Percentiles rank a stretch among this genome's conserved stretches.
phyloP scores from a whole-genome alignment of 179 eudicot genomes.

The Heliamphora ciliata region DNA sequence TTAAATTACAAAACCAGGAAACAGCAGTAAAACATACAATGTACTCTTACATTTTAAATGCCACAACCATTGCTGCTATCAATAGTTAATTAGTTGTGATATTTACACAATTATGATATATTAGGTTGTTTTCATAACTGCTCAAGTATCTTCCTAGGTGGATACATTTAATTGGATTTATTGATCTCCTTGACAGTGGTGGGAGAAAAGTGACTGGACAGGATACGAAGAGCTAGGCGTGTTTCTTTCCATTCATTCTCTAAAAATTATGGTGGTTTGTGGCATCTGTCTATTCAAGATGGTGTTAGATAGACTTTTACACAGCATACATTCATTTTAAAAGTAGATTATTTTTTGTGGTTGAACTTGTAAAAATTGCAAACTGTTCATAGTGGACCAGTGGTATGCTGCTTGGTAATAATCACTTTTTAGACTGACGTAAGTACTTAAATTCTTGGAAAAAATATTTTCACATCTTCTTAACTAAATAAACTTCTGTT shows the following conservation, averaged over 20 bases:
- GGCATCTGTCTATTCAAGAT: neutral
- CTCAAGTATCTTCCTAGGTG: conserved; percentile 59
- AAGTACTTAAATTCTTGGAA: neutral
- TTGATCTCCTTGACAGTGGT: conserved; percentile 96
- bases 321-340: neutral
- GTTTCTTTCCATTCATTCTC: conserved; percentile 20
- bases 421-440: neutral
- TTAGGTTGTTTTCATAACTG: conserved; percentile 31
- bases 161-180: conserved; percentile 61
- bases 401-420: neutral
- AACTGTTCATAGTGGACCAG: neutral
- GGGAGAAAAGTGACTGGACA: conserved; percentile 99
- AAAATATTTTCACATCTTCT: neutral
- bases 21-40: neutral
- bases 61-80: conserved; percentile 1
- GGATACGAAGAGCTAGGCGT: conserved; percentile 98
- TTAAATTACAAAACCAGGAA: neutral
- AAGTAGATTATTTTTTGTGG: neutral
- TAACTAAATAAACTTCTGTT: neutral
- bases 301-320: neutral
- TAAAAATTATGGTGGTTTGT: neutral
- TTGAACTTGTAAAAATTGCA: neutral
- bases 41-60: neutral
- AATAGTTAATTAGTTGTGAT: neutral
- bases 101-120: conserved; percentile 9